Base-by-base conservation (phyloP, 139 green algal species). In the Micractinium conductrix region DNA sequence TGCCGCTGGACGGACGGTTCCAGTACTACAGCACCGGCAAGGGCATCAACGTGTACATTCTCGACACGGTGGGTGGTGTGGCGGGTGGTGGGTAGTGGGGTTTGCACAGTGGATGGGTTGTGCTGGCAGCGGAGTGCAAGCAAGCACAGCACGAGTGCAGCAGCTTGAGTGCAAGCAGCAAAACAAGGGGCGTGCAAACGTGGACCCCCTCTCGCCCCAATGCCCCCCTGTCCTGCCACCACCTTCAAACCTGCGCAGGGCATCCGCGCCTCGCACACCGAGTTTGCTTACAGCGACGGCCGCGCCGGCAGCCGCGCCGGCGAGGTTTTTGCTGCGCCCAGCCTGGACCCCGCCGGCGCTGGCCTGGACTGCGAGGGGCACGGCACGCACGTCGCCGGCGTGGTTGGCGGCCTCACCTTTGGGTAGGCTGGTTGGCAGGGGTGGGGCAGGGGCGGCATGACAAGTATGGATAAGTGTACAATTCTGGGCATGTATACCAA, bases 1-100 rank as follows among this genome's bases (percentile, higher is more conserved):
- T 95, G 84, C 93, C 92, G 3, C 88, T 96, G 50, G 91, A 96
- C 62, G 44, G 79, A 8, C 75, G 80, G 33, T 96, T 92, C 73
- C 44, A 87, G 14, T 93, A 91, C 68, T 78, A 81, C 19, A 78
- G 53, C 76, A 67, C 87, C 69, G 92, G 91, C 10, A 89, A 76
- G 7, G 91, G 89, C 19, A 89, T 96, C 22, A 87, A 95, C 35
- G 91, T 92, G 9, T 96, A 96, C 83, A 68, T 96, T 4, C 50
- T 96, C 28, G 93, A 96, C 87, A 96, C 93, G 62, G 80, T 85
- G 53, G 17, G 79, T 19, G 35, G 45, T 35, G 70, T 55, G 38
- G 70, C 19, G 42, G 70, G 40, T 21, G 40, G 69, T 33, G 35
- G 30, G n/a, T n/a, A n/a, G n/a, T n/a, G n/a, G n/a, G n/a, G n/a